Evolutionary conservation across 2,329 filamentous ascomycete genomes (phyloP), one percentile per base, ranked within the genome.

Genomic region (Diaporthe velutina): DNA sequence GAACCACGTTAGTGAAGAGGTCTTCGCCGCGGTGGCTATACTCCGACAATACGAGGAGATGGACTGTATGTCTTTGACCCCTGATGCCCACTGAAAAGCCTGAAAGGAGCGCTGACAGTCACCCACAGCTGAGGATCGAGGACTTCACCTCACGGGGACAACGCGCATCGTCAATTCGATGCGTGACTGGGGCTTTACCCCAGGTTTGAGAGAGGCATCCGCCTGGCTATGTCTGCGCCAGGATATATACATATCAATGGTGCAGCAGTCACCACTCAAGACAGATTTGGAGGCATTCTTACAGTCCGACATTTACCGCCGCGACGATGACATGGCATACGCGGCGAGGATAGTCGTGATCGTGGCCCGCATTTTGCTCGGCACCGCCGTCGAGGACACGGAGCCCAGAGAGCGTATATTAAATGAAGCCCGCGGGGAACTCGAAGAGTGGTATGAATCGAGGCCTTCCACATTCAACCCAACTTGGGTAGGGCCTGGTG

Each of bases 271-370:
- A 9, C 55, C 70, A 3, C 70, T 72, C 6, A 60, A 72, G 45
- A 72, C 70, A 3, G 54, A 72, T 4, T 33, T 72, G 40, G 60
- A 64, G 3, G 79, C 60, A 79, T 64, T 64, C 40, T 10, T 64
- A 3, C 60, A 64, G 5, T 64, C 60, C 2, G 40, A 64, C 4
- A 45, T 64, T 13, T 64, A 64, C 60, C n/a, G 17, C 25, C 60
- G 60, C 4, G 40, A 48, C 25, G 60, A 64, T 13, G 60, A 64
- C 4, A 48, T 42, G 40, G 60, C 60, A 2, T 64, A 64, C 25
- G 60, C 60, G 4, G 60, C 60, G 15, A 64, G 40, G 19, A 33
- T 64, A n/a, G 60, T 64, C 10, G 60, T 64, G 19, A 64, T 64
- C 1, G 60, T 64, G 60, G 60, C 60, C 25, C 60, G 40, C 2